These are phyloP conservation scores for Yamadazyma taylorii DNA, from an alignment of 1,139 yeast species.

Conservation along the genomic window DNA sequence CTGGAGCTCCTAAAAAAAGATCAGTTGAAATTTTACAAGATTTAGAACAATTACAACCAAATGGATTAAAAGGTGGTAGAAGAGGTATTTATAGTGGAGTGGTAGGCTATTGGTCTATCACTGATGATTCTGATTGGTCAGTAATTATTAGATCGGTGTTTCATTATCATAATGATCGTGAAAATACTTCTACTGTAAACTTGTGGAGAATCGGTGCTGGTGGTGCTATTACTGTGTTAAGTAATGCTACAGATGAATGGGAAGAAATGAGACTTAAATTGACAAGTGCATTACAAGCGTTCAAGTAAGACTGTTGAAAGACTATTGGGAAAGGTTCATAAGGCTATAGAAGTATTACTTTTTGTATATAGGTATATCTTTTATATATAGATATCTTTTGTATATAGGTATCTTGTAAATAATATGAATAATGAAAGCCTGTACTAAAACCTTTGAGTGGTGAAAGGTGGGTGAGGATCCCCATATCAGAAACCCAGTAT, in stretches of 20 bases:
- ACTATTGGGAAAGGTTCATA: no score
- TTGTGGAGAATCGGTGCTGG: constrained; percentile 96
- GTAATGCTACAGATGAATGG: constrained; percentile 82
- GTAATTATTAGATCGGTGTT: constrained; percentile 87
- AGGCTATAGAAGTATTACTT: no score
- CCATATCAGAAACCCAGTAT: no score
- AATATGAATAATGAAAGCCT: no score
- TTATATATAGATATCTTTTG: not conserved
- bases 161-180: constrained; percentile 55
- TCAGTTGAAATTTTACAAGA: constrained; percentile 79
- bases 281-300: constrained; percentile 73
- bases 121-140: constrained; percentile 93
- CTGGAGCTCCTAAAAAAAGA: constrained; percentile 96
- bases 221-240: constrained; percentile 92
- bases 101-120: constrained; percentile 91
- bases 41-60: constrained; percentile 39
- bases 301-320: no score
- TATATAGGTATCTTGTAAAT: not conserved
- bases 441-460: no score
- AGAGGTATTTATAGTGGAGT: constrained; percentile 95
- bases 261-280: constrained; percentile 87
- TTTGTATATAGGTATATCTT: not conserved
- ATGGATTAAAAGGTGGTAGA: constrained; percentile 48
- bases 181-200: constrained; percentile 25
- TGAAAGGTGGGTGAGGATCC: no score